Evolutionary conservation across 148 eudicot genomes (phyloP), one percentile per base, ranked within the genome.

Genomic region (Camellia japonica): DNA sequence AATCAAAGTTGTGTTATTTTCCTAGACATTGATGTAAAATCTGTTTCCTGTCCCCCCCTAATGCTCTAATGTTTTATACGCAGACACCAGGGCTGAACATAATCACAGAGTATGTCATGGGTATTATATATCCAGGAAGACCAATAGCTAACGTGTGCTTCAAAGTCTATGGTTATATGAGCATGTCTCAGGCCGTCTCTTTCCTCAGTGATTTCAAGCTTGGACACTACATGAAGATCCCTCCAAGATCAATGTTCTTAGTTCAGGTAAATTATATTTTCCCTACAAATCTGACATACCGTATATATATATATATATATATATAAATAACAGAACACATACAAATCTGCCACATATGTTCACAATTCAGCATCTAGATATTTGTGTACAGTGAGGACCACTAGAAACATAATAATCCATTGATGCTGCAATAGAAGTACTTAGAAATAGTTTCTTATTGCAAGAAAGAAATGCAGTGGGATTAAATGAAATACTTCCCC

Each of bases 221-320:
- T n/a, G 98, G 99, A 47, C 99, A 96, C 74, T 96, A 96, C 90
- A 96, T 96, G 99, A 96, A 96, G 90, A 96, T 96, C 78, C 99
- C 99, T 78, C 99, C 99, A 64, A 91, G 92, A 87, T 96, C 99
- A 15, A 96, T 96, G 99, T 96, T 96, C 85, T 83, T 96, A 84
- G 99, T 96, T 82, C 99, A 93, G 99, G 99, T 96, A 89, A 19
- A 5, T 49, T 1, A 23, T 77, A 1, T 55, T 51, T 51, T 41
- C 1, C 38, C 47, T 18, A 47, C 68, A 58, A 13, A 75, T 52
- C 43, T 58, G 18, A 46, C 43, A 58, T 73, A 68, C 71, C 71
- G 14, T 10, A 47, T 10, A 49, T 5, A 49, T 49, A 49, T 49
- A 4, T 47, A 47, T n/a, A n/a, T n/a, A n/a, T 10, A 47, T 10